phyloP scores from a whole-genome alignment of 495 filamentous ascomycete species.

The Penicillium parvum region DNA sequence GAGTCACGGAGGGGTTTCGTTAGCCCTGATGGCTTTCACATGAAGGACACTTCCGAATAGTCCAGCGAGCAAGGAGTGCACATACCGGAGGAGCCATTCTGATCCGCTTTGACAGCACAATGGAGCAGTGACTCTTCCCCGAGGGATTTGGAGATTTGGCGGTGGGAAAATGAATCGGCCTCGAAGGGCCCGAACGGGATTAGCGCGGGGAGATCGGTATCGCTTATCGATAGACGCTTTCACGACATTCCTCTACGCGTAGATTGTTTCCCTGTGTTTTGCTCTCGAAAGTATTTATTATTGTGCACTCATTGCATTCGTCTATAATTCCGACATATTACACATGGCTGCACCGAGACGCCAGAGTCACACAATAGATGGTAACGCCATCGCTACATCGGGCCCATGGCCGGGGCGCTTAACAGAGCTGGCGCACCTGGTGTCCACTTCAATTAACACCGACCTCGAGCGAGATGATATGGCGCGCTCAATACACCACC shows the following conservation, averaged over 20 bases:
- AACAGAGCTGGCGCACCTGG: slow-evolving; percentile 20
- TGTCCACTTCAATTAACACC: slow-evolving; percentile 6
- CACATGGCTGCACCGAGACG: no score
- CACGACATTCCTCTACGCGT: neutral
- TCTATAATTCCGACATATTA: no score
- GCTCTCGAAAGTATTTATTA: no score
- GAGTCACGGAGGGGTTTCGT: slow-evolving; percentile 21
- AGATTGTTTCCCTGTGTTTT: no score
- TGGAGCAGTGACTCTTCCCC: slow-evolving; percentile 2
- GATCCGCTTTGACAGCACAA: slow-evolving; percentile 1
- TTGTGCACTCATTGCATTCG: no score
- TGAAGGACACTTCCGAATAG: no score
- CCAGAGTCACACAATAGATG: slow-evolving; percentile 6
- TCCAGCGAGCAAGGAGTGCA: neutral
- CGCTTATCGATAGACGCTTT: slow-evolving; percentile 18
- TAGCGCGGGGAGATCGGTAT: slow-evolving; percentile 18
- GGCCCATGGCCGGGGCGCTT: slow-evolving; percentile 24
- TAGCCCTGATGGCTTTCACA: no score
- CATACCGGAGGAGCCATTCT: slow-evolving; percentile 39
- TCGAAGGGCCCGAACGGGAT: slow-evolving; percentile 4
- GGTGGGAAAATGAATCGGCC: slow-evolving; percentile 24
- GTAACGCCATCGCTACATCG: neutral
- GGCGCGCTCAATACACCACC: slow-evolving; percentile 20
- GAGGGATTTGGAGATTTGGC: slow-evolving; percentile 23
- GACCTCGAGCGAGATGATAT: slow-evolving; percentile 12